These are phyloP conservation scores for Teratosphaeriaceae sp. DNA, from an alignment of 2,329 filamentous ascomycete species.

Conservation along the genomic window DNA sequence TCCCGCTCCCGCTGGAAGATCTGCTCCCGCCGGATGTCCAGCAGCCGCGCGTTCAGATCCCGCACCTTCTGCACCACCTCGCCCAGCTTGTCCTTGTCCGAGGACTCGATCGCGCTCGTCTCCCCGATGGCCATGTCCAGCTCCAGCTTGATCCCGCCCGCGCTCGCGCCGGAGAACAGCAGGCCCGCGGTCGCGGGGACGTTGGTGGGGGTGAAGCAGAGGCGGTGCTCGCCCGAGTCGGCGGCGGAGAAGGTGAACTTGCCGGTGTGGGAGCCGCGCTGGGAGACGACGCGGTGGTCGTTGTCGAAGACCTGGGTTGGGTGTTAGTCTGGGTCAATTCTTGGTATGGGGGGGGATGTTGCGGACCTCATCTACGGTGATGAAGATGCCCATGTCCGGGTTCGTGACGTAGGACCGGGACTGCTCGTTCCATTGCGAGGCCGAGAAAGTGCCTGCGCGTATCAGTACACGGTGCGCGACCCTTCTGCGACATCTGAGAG, in stretches of 20 bases:
- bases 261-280: conserved; percentile 67
- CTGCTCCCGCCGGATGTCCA: conserved; percentile 89
- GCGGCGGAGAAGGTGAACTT: conserved; percentile 94
- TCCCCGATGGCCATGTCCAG: conserved; percentile 93
- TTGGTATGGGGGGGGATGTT: conserved; percentile 7
- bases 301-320: conserved; percentile 87
- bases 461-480: conserved; percentile 6
- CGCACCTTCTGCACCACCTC: conserved; percentile 82
- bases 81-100: conserved; percentile 86
- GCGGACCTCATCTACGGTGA: conserved; percentile 9
- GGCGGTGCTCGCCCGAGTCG: conserved; percentile 88
- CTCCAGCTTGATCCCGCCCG: conserved; percentile 74
- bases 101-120: conserved; percentile 87
- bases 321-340: neutral
- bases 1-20: conserved; percentile 98
- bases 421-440: conserved; percentile 74
- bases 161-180: conserved; percentile 58
- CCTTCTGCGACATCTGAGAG: neutral
- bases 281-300: conserved; percentile 90
- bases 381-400: conserved; percentile 43
- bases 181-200: conserved; percentile 63
- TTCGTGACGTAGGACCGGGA: conserved; percentile 63
- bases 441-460: conserved; percentile 66
- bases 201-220: conserved; percentile 87
- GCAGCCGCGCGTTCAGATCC: conserved; percentile 79